Evolutionary conservation across 2,329 filamentous ascomycete species (phyloP).

Genomic region (Ampelomyces quisqualis): DNA sequence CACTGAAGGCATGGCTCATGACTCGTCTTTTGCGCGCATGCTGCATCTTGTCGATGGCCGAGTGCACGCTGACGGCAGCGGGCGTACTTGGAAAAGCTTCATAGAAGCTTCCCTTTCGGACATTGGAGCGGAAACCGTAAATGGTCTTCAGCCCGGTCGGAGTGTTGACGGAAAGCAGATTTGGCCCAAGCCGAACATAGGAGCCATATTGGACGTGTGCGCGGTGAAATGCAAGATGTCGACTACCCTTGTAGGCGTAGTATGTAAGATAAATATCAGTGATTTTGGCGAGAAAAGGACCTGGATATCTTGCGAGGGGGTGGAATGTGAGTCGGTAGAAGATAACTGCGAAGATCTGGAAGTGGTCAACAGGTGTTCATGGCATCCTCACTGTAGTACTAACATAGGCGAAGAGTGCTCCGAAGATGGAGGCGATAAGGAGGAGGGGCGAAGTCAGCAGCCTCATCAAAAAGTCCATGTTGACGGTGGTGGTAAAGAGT

Average conservation of each 20-base stretch:
- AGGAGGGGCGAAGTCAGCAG: slow-evolving; percentile 31
- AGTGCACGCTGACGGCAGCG: slow-evolving; percentile 48
- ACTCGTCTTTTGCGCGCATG: slow-evolving; percentile 52
- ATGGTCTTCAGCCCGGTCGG: slow-evolving; percentile 54
- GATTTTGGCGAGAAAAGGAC: slow-evolving; percentile 44
- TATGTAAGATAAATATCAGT: slow-evolving; percentile 53
- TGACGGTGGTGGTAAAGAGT: neutral
- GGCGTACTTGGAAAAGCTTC: slow-evolving; percentile 49
- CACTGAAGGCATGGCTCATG: slow-evolving; percentile 50
- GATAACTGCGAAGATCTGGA: slow-evolving; percentile 28
- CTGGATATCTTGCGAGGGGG: slow-evolving; percentile 47
- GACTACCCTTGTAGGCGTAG: slow-evolving; percentile 71
- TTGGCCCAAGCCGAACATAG: slow-evolving; percentile 77
- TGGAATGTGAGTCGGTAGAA: slow-evolving; percentile 48
- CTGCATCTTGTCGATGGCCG: slow-evolving; percentile 48
- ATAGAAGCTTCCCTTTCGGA: slow-evolving; percentile 54
- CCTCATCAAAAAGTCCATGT: slow-evolving; percentile 26
- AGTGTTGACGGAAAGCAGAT: slow-evolving; percentile 75
- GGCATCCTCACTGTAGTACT: neutral
- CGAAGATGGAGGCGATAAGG: slow-evolving; percentile 28
- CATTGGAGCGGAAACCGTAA: slow-evolving; percentile 52
- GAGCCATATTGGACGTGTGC: slow-evolving; percentile 70
- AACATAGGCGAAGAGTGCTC: slow-evolving; percentile 30
- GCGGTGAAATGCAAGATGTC: slow-evolving; percentile 71
- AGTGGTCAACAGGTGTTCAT: slow-evolving; percentile 7